Conservation (phyloP, 2,329 filamentous ascomycete genomes). For the Coniella vitis region DNA sequence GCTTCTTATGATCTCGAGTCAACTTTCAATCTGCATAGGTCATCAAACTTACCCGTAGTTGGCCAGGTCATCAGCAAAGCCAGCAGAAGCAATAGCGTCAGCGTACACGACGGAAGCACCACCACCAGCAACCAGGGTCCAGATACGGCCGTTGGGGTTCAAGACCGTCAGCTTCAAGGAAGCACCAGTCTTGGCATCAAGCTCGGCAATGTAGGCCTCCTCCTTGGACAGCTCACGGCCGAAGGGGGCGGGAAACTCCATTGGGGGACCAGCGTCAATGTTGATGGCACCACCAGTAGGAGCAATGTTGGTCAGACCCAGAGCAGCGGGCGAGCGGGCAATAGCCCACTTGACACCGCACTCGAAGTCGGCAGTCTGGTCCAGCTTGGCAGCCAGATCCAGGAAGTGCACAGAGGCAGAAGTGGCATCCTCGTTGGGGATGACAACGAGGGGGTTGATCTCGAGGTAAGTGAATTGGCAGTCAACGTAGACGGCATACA, state of each 20-base stretch:
- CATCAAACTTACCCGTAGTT: constrained; percentile 63
- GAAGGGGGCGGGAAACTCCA: constrained; percentile 98
- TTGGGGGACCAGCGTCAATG: constrained; percentile 93
- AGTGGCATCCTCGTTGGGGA: constrained; percentile 86
- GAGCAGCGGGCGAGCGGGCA: constrained; percentile 80
- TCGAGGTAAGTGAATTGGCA: constrained; percentile 99
- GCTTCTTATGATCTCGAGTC: neutral
- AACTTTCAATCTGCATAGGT: neutral
- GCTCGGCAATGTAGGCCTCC: constrained; percentile 97
- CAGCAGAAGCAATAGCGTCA: constrained; percentile 93
- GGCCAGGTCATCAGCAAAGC: constrained; percentile 91
- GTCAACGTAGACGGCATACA: constrained; percentile 99
- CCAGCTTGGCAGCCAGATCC: constrained; percentile 95
- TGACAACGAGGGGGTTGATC: constrained; percentile 98
- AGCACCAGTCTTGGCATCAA: constrained; percentile 98
- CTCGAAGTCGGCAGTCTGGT: constrained; percentile 99
- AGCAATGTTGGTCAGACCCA: constrained; percentile 69
- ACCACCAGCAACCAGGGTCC: constrained; percentile 98
- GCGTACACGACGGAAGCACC: constrained; percentile 99
- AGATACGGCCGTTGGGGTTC: constrained; percentile 85
- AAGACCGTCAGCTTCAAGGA: constrained; percentile 97
- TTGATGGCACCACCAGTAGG: constrained; percentile 69
- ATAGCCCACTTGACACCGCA: constrained; percentile 99
- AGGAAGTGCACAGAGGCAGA: constrained; percentile 96
- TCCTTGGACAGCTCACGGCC: constrained; percentile 98